Base-by-base conservation (phyloP, 768 basidiomycete species). In the Hericium erinaceus region DNA sequence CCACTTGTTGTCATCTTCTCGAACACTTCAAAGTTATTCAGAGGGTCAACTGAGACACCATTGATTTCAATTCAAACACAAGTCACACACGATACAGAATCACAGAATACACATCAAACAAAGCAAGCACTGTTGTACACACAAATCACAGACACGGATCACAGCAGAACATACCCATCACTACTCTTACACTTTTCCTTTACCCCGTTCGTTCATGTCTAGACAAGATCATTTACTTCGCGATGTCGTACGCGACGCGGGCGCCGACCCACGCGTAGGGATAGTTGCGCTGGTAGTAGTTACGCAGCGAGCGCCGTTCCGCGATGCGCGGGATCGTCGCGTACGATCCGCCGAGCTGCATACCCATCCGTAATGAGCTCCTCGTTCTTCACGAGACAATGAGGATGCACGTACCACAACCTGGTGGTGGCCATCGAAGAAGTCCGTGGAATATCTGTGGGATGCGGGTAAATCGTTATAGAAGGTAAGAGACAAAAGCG, bases 281-380 rank as follows among this genome's bases (percentile, higher is more conserved):
- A 61, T 99, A 98, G 66, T 88, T 92, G 62, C 82, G 78, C 71
- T 95, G 92, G 70, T 92, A 95, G 81, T 86, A 98, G 75, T 98
- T 99, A 57, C 91, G 79, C 67, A 95, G 69, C 3, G 84, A 79
- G 52, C 81, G 78, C 48, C 95, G 77, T 62, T 85, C 86, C 0
- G 88, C 82, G 44, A 95, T 80, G 28, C 86, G 82, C 5, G 94
- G 92, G 57, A 89, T 81, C 5, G 93, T 94, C 0, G 82, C 88
- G 67, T 82, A 98, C 6, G 92, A 94, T 16, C 91, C 95, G 41
- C 95, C 95, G 48, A 98, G 72, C 93, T 97, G 55, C 12, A 53
- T 58, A 48, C 41, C 39, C 15, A 62, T 11, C 8, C 20, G 18
- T 22, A 41, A 49, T 67, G 16, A 65, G 57, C 40, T 56, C 40